Evolutionary conservation across 306 rosid genomes (phyloP).

Genomic region (Glycine latifolia): DNA sequence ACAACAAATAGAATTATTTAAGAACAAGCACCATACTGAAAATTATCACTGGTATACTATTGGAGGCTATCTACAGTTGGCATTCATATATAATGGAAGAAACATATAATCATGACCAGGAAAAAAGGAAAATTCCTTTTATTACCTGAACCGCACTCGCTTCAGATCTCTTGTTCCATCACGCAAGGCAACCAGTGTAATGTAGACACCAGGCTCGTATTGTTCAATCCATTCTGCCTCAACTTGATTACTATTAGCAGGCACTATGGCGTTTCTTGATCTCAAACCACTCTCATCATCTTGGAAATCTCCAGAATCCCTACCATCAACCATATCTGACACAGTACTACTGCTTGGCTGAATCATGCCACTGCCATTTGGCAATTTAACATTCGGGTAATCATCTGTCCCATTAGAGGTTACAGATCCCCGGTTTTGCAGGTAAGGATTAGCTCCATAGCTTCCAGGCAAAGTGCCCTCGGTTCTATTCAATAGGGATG

Average conservation of each 20-base stretch:
- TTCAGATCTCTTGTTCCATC: constrained; percentile 91
- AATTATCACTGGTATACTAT: neutral
- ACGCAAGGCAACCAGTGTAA: constrained; percentile 79
- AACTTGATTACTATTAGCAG: constrained; percentile 61
- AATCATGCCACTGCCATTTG: constrained; percentile 59
- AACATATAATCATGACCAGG: constrained; percentile 15
- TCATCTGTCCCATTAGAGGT: constrained; percentile 64
- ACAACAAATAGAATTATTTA: neutral
- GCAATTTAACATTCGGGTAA: constrained; percentile 51
- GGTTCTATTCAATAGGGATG: constrained; percentile 58
- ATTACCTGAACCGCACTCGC: constrained; percentile 99
- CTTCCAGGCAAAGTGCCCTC: constrained; percentile 60
- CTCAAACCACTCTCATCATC: constrained; percentile 68
- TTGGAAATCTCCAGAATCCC: constrained; percentile 70
- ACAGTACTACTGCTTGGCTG: constrained; percentile 55
- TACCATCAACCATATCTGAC: constrained; percentile 61
- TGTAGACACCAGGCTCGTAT: constrained; percentile 94
- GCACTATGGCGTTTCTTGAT: constrained; percentile 56
- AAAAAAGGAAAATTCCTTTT: constrained; percentile 13
- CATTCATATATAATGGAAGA: constrained; percentile 17
- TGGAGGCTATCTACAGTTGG: neutral
- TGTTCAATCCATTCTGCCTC: constrained; percentile 99
- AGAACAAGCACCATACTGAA: too few species aligned
- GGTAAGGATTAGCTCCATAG: constrained; percentile 57
- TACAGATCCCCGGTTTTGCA: constrained; percentile 55